A percentile compares a stretch with the other conserved stretches of the same genome.
Evolutionary conservation across 352 stramenopile species (phyloP).

Genomic region (Phytophthora nicotianae): DNA sequence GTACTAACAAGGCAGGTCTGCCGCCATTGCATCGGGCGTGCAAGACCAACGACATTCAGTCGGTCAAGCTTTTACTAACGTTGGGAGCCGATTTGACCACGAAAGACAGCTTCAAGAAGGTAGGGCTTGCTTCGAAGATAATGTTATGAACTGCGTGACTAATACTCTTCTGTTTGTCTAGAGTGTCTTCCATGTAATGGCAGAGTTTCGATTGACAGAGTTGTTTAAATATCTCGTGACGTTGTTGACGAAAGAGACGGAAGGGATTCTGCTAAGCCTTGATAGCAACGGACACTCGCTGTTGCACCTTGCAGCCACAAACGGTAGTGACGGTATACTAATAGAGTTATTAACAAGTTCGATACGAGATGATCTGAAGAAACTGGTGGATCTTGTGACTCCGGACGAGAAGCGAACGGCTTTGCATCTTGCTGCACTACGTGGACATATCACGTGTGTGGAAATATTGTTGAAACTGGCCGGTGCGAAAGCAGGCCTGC

Average conservation of each 20-base stretch:
- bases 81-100: constrained; percentile 42
- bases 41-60: constrained; percentile 45
- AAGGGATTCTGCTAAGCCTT: constrained; percentile 36
- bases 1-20: constrained; percentile 48
- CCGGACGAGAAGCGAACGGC: constrained; percentile 44
- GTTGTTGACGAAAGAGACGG: constrained; percentile 26
- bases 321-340: constrained; percentile 50
- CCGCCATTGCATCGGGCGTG: constrained; percentile 62
- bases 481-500: constrained; percentile 31
- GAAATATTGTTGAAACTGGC: constrained; percentile 39
- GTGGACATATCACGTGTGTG: constrained; percentile 49
- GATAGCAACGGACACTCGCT: constrained; percentile 50
- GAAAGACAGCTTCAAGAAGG: constrained; percentile 46
- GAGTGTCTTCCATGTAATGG: constrained; percentile 58
- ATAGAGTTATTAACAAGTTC: constrained; percentile 20
- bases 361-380: constrained; percentile 16
- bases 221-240: constrained; percentile 45
- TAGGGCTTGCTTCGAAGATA: constrained; percentile 8
- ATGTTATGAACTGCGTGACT: not conserved
- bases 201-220: constrained; percentile 41
- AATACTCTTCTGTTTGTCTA: constrained; percentile 9
- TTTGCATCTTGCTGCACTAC: constrained; percentile 52
- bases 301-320: constrained; percentile 49
- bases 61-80: constrained; percentile 51
- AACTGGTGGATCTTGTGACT: constrained; percentile 45